Base-by-base conservation (phyloP, 164 flowering plant genomes). In the Houttuynia cordata region DNA sequence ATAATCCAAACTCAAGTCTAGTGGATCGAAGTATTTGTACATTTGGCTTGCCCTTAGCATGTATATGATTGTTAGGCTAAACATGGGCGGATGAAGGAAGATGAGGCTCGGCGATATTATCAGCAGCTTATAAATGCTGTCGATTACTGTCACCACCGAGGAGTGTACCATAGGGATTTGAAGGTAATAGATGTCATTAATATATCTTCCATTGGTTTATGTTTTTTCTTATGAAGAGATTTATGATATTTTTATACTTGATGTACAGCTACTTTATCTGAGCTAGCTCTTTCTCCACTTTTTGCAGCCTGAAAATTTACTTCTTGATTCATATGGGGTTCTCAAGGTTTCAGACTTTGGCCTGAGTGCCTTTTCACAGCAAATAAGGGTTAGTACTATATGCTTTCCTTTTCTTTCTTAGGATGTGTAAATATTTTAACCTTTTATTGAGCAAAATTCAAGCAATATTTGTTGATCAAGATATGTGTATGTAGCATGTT, bases 261-360 rank as follows among this genome's bases (percentile, higher is more conserved):
- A 24, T 22, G 15, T 37, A 19, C 10, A 10, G 13, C 41, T 30
- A 9, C n/a, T n/a, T n/a, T n/a, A n/a, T n/a, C n/a, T n/a, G n/a
- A n/a, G 1, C 9, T 34, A 30, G 37, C 37, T 30, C 37, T 30
- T 6, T 6, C 37, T 6, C 37, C 37, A 30, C 37, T 2, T 62
- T 47, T 68, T 77, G 69, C 76, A 80, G 81, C 83, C 81, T 15
- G 81, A 80, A 53, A 80, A 80, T 67, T 73, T 80, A 23, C 76
- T 80, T 39, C 63, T 75, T 63, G 81, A 80, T 51, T 73, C 78
- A 3, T 67, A 25, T 65, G 83, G 81, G 52, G 66, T 55, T 58
- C 78, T 80, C 51, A 80, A 80, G 68, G 78, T 77, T 72, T 76
- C 83, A 23, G 83, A 80, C 63, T 80, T 80, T 65, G 83, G 83